Evolutionary conservation across 1,284 basidiomycete genomes (phyloP), one percentile per base, ranked within the genome.

Genomic region (Cutaneotrichosporon sp.): DNA sequence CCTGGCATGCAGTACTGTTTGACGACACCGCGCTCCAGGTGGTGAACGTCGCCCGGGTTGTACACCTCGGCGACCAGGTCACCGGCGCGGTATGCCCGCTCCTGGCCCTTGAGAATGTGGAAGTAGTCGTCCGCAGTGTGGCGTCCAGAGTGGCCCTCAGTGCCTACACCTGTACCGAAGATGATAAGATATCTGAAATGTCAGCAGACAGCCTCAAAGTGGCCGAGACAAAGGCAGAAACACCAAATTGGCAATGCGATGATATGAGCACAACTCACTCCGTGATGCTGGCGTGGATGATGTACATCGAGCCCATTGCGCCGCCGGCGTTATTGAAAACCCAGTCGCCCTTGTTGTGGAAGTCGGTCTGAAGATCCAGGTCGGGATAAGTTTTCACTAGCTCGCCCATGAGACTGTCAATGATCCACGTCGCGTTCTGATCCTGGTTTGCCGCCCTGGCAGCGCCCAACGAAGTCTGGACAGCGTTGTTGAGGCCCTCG

Each of bases 1-100:
- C 92, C 84, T 65, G 89, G 89, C 88, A 97, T 94, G 75, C 90
- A 90, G 78, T 98, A 98, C 76, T 98, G 96, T 79, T 96, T 97
- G 51, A 86, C 86, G 1, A 81, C 79, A 7, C 91, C 91, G 30
- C 94, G 79, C 9, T 79, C 82, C 54, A 98, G 77, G 69, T 87
- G 81, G 74, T 98, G 89, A 8, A 96, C 85, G 50, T 82, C 83
- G 8, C 94, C 94, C 1, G 90, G 78, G 3, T 78, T 76, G 73
- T 98, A 98, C 36, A 83, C 69, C 80, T 97, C 91, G 79, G 83
- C 86, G 63, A 84, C 82, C 35, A 97, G 77, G 3, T 80, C 80
- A 22, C 91, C 92, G 0, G 94, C 85, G 14, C 61, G 67, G 73
- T 90, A 96, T 1, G 92, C 93, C 83, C 87, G 91, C 76, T 98